Conservation (phyloP, 108 stramenopile genomes). For the Nitzschia putrida region DNA sequence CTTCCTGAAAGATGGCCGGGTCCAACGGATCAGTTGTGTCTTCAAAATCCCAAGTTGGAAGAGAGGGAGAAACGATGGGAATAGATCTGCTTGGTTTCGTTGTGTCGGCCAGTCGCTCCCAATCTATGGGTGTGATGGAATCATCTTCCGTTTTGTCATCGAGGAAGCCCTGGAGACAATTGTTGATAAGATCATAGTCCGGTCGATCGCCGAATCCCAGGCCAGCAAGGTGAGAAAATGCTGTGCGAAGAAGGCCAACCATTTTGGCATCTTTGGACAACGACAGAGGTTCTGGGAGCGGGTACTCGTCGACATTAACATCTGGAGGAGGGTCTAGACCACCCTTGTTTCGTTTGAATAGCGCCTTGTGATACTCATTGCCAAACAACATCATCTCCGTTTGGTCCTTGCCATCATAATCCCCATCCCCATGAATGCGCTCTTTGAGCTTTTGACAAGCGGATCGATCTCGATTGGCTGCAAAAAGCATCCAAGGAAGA, state of each 20-base stretch:
- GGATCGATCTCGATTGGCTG: slow-evolving; percentile 66
- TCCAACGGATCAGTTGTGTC: slow-evolving; percentile 47
- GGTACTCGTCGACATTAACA: slow-evolving; percentile 21
- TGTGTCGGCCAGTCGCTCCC: slow-evolving; percentile 15
- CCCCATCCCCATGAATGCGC: slow-evolving; percentile 62
- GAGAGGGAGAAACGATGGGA: slow-evolving; percentile 14
- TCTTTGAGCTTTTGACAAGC: slow-evolving; percentile 78
- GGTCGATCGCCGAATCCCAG: slow-evolving; percentile 70
- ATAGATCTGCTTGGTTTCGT: slow-evolving; percentile 8
- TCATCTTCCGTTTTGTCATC: slow-evolving; percentile 19
- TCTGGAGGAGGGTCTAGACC: slow-evolving; percentile 31
- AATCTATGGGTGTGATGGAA: slow-evolving; percentile 19
- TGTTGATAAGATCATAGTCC: slow-evolving; percentile 71
- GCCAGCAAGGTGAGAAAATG: slow-evolving; percentile 66
- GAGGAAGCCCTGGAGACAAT: slow-evolving; percentile 68
- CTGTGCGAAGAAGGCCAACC: slow-evolving; percentile 60
- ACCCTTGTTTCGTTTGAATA: slow-evolving; percentile 29
- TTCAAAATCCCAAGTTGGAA: slow-evolving; percentile 45
- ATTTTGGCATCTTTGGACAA: slow-evolving; percentile 59
- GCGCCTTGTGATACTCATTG: slow-evolving; percentile 70
- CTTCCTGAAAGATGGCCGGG: slow-evolving; percentile 38
- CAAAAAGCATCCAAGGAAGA: slow-evolving; percentile 85
- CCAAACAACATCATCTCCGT: slow-evolving; percentile 70
- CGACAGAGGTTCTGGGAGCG: slow-evolving; percentile 59
- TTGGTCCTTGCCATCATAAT: slow-evolving; percentile 41